phyloP scores from a whole-genome alignment of 2,329 filamentous ascomycete species.

The Fusarium tjaetaba region DNA sequence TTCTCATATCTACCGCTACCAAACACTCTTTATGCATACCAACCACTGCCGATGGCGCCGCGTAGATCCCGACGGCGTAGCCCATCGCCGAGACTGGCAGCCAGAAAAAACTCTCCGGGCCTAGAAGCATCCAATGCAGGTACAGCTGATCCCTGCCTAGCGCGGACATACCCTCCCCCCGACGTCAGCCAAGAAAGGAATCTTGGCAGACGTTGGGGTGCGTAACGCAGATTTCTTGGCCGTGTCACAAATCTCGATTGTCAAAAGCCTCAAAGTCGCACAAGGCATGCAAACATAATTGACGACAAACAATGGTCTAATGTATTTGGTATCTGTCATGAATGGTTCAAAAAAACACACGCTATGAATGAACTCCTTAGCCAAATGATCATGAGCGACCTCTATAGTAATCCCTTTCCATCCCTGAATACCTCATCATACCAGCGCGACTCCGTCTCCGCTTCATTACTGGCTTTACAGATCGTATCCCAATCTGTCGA shows the following conservation, averaged over 20 bases:
- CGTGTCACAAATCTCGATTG: not conserved
- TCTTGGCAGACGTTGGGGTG: conserved; percentile 2
- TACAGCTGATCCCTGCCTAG: conserved; percentile 6
- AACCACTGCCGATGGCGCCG: not conserved
- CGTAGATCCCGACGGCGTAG: not conserved
- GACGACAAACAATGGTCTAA: not conserved
- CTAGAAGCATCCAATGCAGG: conserved; percentile 11
- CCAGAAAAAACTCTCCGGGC: not conserved
- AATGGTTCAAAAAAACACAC: conserved; percentile 24
- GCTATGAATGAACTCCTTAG: conserved; percentile 32
- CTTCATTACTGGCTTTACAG: conserved; percentile 27
- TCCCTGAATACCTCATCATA: conserved; percentile 41
- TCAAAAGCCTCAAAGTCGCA: not conserved
- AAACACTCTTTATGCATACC: not conserved
- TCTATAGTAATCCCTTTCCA: conserved; percentile 30
- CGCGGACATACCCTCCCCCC: not conserved
- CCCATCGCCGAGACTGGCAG: conserved; percentile 7
- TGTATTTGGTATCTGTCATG: conserved; percentile 13
- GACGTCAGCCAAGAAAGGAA: conserved; percentile 24
- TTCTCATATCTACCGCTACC: not conserved
- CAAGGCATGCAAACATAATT: not conserved
- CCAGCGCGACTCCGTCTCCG: conserved; percentile 24
- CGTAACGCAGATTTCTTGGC: not conserved
- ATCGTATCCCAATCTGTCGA: conserved; percentile 36
- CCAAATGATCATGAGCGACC: conserved; percentile 10